phyloP scores from a whole-genome alignment of 306 rosid genomes.

The Cucurbita moschata region DNA sequence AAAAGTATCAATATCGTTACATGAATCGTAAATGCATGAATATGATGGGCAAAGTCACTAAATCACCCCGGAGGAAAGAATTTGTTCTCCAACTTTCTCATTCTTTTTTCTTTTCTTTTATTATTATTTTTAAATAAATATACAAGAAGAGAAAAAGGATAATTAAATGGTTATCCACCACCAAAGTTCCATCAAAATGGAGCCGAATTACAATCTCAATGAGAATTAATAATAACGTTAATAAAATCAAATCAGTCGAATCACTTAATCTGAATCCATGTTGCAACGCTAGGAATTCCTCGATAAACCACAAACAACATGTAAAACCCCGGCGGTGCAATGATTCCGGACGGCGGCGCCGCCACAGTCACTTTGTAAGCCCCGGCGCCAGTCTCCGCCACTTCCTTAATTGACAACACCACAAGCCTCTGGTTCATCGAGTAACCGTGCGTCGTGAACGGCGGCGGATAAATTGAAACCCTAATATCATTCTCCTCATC shows the following conservation, averaged over 20 bases:
- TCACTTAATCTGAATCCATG: slow-evolving; percentile 43
- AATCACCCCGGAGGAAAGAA: no score
- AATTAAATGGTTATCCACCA: neutral
- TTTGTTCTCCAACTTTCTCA: neutral
- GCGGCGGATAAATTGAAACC: slow-evolving; percentile 55
- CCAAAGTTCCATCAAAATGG: neutral
- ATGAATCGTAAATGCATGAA: no score
- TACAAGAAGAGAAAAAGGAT: neutral
- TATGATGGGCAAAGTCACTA: no score
- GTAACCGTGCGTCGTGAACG: slow-evolving; percentile 82
- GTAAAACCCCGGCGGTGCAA: slow-evolving; percentile 76
- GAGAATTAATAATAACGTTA: neutral
- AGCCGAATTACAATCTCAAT: neutral
- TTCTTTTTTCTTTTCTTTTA: neutral
- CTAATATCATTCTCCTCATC: slow-evolving; percentile 18
- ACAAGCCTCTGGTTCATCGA: slow-evolving; percentile 68
- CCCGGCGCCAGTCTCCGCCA: neutral
- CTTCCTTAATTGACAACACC: slow-evolving; percentile 5
- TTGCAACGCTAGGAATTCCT: slow-evolving; percentile 51
- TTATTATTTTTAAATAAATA: neutral
- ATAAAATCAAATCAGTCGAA: neutral
- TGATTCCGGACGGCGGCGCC: slow-evolving; percentile 29
- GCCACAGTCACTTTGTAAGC: neutral
- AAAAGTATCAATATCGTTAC: no score
- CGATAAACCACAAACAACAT: slow-evolving; percentile 55